These are phyloP conservation scores for Meyerozyma athensensis DNA, from an alignment of 1,139 yeast genomes.

Conservation along the genomic window DNA sequence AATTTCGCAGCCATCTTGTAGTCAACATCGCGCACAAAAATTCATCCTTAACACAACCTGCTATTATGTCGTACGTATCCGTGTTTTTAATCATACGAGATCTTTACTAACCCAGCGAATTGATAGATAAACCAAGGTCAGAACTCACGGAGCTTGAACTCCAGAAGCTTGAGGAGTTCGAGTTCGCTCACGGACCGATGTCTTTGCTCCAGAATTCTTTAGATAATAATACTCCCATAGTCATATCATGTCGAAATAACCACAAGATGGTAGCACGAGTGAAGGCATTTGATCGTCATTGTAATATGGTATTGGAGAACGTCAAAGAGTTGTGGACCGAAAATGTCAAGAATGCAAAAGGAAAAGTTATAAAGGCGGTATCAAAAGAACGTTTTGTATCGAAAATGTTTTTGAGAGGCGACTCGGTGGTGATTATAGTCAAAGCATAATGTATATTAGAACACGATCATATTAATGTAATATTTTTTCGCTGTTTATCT, in stretches of 20 bases:
- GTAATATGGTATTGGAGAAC: conserved; percentile 87
- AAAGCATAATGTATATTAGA: conserved; percentile 29
- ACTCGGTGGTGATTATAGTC: conserved; percentile 82
- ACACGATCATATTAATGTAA: too few species aligned
- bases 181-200: conserved; percentile 88
- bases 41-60: conserved; percentile 1
- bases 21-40: neutral
- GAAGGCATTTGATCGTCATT: conserved; percentile 93
- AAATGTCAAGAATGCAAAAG: conserved; percentile 55
- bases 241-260: conserved; percentile 88
- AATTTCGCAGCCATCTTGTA: neutral
- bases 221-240: conserved; percentile 66
- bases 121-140: conserved; percentile 66
- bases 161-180: conserved; percentile 81
- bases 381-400: conserved; percentile 82
- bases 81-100: neutral
- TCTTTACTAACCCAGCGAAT: conserved; percentile 38
- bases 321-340: conserved; percentile 93
- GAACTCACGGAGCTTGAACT: conserved; percentile 81
- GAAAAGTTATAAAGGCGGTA: conserved; percentile 65
- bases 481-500: too few species aligned
- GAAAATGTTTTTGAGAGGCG: conserved; percentile 91
- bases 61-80: conserved; percentile 11
- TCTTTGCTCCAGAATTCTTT: conserved; percentile 79
- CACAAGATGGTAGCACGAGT: conserved; percentile 87